Evolutionary conservation across 768 basidiomycete species (phyloP).

Genomic region (Fistulinella prunicolor): DNA sequence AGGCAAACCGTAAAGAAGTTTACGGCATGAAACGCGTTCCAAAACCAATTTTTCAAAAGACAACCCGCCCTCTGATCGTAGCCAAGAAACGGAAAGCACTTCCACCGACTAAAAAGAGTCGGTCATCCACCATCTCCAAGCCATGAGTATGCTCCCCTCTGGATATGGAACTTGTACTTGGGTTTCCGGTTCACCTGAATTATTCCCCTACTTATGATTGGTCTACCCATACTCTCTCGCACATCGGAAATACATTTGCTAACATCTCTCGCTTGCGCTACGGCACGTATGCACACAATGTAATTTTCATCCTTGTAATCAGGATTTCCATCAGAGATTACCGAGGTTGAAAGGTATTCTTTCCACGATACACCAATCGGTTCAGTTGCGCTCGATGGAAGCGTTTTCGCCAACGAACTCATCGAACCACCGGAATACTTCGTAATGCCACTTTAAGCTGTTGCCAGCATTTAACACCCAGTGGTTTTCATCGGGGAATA

Average conservation of each 20-base stretch:
- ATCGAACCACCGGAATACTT: conserved; percentile 90
- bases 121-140: conserved; percentile 3
- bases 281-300: conserved; percentile 7
- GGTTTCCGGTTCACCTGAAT: conserved; percentile 1
- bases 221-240: conserved; percentile 2
- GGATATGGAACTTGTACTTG: neutral
- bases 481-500: conserved; percentile 91
- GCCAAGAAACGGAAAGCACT: conserved; percentile 24
- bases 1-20: conserved; percentile 43
- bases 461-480: conserved; percentile 85
- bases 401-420: conserved; percentile 48
- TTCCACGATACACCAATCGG: neutral
- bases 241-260: conserved; percentile 9
- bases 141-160: conserved; percentile 5
- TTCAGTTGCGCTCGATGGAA: conserved; percentile 13
- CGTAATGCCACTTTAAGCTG: conserved; percentile 92
- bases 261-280: neutral
- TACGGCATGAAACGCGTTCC: conserved; percentile 30
- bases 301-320: conserved; percentile 5
- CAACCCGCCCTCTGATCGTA: neutral
- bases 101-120: conserved; percentile 10
- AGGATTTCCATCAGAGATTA: neutral
- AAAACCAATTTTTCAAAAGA: conserved; percentile 6
- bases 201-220: conserved; percentile 12
- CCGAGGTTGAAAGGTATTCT: neutral